Conservation (phyloP, 352 stramenopile genomes). For the Globisporangium canariense region DNA sequence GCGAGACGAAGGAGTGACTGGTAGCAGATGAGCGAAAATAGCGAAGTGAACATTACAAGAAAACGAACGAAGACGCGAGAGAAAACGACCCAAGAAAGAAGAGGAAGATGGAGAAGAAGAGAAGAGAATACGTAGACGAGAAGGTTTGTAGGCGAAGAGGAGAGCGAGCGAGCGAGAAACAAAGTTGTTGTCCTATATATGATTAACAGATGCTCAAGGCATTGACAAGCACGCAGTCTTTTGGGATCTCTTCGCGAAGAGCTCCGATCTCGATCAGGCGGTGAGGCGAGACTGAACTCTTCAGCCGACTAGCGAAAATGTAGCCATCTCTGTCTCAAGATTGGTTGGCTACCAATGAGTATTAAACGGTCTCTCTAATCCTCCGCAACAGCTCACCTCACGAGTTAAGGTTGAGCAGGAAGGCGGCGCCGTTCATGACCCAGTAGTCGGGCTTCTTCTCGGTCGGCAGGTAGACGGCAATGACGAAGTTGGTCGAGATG, state of each 20-base stretch:
- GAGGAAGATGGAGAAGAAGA: slow-evolving; percentile 1
- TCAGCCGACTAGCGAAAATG: neutral
- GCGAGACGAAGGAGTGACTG: neutral
- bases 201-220: slow-evolving; percentile 9
- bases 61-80: slow-evolving; percentile 9
- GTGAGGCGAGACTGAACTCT: neutral
- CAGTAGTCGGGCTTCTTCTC: slow-evolving; percentile 83
- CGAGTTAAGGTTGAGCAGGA: slow-evolving; percentile 90
- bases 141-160: slow-evolving; percentile 8
- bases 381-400: slow-evolving; percentile 21
- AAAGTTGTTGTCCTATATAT: slow-evolving; percentile 17
- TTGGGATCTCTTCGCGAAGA: neutral
- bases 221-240: slow-evolving; percentile 14
- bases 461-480: slow-evolving; percentile 89
- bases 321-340: slow-evolving; percentile 1
- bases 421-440: slow-evolving; percentile 91
- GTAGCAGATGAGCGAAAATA: slow-evolving; percentile 6
- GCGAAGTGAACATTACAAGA: slow-evolving; percentile 13
- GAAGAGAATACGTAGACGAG: slow-evolving; percentile 7
- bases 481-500: slow-evolving; percentile 94
- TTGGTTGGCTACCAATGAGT: neutral
- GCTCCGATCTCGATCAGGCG: neutral
- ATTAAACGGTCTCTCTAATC: neutral
- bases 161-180: slow-evolving; percentile 7
- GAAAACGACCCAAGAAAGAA: slow-evolving; percentile 4